These are phyloP conservation scores for Eucalyptus guilfoylei DNA, from an alignment of 345 rosid genomes.

Conservation along the genomic window DNA sequence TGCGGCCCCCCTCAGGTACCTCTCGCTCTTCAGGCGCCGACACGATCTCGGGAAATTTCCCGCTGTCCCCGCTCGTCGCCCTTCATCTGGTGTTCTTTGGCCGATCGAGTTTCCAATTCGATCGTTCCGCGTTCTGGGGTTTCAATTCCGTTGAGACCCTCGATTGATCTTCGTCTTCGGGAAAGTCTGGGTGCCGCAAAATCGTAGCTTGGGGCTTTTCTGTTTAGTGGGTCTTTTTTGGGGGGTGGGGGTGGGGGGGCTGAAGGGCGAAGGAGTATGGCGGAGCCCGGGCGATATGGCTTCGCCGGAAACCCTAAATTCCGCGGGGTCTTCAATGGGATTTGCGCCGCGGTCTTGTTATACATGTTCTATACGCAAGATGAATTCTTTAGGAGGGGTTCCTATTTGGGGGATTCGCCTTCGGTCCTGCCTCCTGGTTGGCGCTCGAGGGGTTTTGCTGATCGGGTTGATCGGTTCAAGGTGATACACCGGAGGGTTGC, in stretches of 20 bases:
- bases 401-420: background rate
- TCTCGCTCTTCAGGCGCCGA: background rate
- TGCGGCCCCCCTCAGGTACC: background rate
- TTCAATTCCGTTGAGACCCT: background rate
- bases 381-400: background rate
- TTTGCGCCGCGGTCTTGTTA: conserved; percentile 6
- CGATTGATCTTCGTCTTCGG: background rate
- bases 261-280: background rate
- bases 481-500: conserved; percentile 5
- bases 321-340: conserved; percentile 7
- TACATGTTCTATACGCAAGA: conserved; percentile 12
- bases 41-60: background rate
- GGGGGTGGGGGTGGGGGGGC: background rate
- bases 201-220: background rate
- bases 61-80: background rate
- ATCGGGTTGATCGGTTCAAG: background rate
- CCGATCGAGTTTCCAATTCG: background rate
- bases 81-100: background rate
- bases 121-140: background rate
- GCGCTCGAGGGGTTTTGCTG: background rate
- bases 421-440: background rate
- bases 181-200: background rate
- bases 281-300: background rate
- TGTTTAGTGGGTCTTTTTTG: background rate
- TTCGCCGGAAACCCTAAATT: background rate